Evolutionary conservation across 164 flowering plant genomes (phyloP).

Genomic region (Nymphaea thermarum): DNA sequence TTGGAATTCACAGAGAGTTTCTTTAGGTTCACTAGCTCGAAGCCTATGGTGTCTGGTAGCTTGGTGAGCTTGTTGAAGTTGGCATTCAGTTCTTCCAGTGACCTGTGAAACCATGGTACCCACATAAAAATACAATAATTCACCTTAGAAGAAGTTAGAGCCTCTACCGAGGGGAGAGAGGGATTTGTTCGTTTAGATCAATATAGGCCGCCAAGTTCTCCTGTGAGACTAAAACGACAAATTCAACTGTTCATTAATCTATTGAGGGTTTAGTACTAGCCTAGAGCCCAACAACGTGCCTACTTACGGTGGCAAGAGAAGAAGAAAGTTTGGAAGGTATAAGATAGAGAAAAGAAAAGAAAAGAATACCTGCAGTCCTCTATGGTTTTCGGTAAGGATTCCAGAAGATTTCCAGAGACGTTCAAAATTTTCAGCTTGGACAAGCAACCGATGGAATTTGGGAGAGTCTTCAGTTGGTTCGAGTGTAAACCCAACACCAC

Average conservation of each 20-base stretch:
- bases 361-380: slow-evolving; percentile 70
- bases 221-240: no score
- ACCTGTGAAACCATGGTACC: slow-evolving; percentile 19
- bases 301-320: no score
- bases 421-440: slow-evolving; percentile 75
- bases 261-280: no score
- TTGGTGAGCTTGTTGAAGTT: slow-evolving; percentile 76
- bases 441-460: slow-evolving; percentile 84
- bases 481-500: slow-evolving; percentile 69
- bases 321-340: no score
- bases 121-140: not conserved
- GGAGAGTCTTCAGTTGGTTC: slow-evolving; percentile 66
- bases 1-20: slow-evolving; percentile 80
- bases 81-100: slow-evolving; percentile 71
- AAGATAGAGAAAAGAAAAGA: no score
- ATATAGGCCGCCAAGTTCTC: no score
- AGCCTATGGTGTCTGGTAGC: slow-evolving; percentile 76
- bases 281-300: no score
- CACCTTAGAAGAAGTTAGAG: no score
- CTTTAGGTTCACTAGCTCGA: slow-evolving; percentile 55
- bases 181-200: no score
- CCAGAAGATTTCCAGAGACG: slow-evolving; percentile 63
- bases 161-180: no score
- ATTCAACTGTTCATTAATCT: no score
- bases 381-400: slow-evolving; percentile 52